A percentile compares a stretch with the other conserved stretches of the same genome.
Conservation (phyloP, 306 rosid species). For the Sindora glabra region DNA sequence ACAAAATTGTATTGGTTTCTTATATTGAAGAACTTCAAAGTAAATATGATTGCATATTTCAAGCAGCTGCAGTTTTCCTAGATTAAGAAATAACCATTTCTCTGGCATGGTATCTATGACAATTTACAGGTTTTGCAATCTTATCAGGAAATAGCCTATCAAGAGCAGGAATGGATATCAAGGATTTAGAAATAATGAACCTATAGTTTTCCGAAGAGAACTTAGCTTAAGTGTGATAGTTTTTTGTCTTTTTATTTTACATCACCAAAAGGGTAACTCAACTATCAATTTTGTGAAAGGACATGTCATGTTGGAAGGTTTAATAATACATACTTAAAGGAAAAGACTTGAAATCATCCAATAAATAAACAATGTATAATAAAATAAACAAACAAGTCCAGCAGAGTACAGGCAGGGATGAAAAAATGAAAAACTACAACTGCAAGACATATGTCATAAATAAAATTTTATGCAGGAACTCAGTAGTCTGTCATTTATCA, state of each 20-base stretch:
- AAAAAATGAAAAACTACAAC: not conserved
- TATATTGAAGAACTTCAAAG: conserved; percentile 4
- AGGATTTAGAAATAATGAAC: no score
- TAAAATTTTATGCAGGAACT: not conserved
- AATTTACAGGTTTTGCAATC: conserved; percentile 1
- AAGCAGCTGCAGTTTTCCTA: not conserved
- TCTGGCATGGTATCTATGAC: conserved; percentile 1
- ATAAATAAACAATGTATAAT: not conserved
- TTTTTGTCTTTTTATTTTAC: no score
- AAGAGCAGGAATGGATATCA: conserved; percentile 11
- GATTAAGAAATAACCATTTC: not conserved
- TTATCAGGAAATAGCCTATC: not conserved
- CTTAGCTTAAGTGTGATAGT: no score
- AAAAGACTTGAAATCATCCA: no score
- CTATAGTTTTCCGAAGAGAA: no score
- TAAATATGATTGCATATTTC: not conserved
- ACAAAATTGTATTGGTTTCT: no score
- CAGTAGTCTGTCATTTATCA: conserved; percentile 3
- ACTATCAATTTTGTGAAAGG: no score
- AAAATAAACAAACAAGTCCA: not conserved
- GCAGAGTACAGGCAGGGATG: no score
- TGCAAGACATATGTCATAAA: not conserved
- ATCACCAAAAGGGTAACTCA: no score
- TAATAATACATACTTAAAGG: no score
- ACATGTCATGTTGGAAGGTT: not conserved